These are phyloP conservation scores for Colletotrichum abscissum DNA, from an alignment of 2,329 filamentous ascomycete genomes.

Conservation along the genomic window DNA sequence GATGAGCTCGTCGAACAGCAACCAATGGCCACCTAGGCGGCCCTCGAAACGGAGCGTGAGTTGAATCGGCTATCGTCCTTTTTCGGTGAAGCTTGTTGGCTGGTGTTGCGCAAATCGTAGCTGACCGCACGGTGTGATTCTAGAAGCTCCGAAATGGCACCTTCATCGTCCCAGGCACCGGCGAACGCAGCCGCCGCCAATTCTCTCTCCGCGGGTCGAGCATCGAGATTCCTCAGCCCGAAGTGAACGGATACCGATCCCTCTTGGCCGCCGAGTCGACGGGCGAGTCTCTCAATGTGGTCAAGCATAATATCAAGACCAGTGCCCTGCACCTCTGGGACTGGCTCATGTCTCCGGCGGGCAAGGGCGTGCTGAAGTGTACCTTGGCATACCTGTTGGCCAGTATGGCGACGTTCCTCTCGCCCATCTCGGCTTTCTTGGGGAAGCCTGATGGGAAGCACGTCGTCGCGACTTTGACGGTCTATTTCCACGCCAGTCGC, in stretches of 20 bases:
- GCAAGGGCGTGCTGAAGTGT: conserved; percentile 88
- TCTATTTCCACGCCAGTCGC: conserved; percentile 93
- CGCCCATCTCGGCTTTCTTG: conserved; percentile 76
- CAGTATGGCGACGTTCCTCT: conserved; percentile 86
- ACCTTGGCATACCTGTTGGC: conserved; percentile 89
- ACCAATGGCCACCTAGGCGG: conserved; percentile 53
- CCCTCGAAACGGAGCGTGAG: conserved; percentile 60
- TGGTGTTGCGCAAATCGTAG: neutral
- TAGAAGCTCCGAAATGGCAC: conserved; percentile 86
- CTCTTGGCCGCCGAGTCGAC: conserved; percentile 50
- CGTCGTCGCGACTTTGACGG: conserved; percentile 91
- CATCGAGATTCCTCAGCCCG: conserved; percentile 44
- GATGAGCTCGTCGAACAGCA: conserved; percentile 36
- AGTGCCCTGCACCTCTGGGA: conserved; percentile 56
- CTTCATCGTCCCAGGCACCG: conserved; percentile 87
- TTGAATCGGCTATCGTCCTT: conserved; percentile 24
- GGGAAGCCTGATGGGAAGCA: conserved; percentile 93
- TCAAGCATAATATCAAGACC: conserved; percentile 51
- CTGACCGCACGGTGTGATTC: conserved; percentile 12
- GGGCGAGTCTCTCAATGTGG: conserved; percentile 47
- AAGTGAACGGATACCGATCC: conserved; percentile 46
- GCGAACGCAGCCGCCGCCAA: conserved; percentile 82
- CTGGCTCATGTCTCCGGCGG: conserved; percentile 78
- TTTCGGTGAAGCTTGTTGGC: neutral
- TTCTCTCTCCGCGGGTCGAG: conserved; percentile 77